These are phyloP conservation scores for Sugiyamaella japonica DNA, from an alignment of 1,139 yeast species.

Conservation along the genomic window DNA sequence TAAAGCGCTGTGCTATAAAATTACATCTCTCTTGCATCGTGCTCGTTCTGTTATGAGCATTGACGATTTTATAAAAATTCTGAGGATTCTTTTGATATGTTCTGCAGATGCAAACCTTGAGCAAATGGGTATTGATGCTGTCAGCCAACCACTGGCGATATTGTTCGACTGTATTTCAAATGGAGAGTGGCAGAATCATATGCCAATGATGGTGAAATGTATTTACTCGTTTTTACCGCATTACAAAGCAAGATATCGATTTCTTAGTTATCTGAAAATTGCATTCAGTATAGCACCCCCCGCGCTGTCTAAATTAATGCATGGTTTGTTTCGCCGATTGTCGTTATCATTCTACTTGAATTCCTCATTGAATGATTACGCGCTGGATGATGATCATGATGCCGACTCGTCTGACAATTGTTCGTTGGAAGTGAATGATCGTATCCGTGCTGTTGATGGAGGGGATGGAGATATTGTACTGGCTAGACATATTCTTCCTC, in stretches of 20 bases:
- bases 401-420: neutral
- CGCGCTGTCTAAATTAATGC: neutral
- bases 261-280: slow-evolving; percentile 3
- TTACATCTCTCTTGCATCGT: neutral
- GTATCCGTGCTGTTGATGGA: neutral
- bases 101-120: slow-evolving; percentile 15
- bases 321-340: slow-evolving; percentile 5
- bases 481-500: slow-evolving; percentile 2
- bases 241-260: slow-evolving; percentile 8
- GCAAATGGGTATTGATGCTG: slow-evolving; percentile 13
- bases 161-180: neutral
- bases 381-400: neutral
- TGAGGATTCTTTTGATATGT: slow-evolving; percentile 1
- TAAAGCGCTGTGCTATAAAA: neutral
- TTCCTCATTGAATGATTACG: neutral
- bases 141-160: slow-evolving; percentile 8
- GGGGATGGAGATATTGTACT: slow-evolving; percentile 5
- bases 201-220: neutral
- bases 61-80: neutral
- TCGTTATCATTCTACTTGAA: slow-evolving; percentile 11
- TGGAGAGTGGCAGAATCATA: slow-evolving; percentile 1
- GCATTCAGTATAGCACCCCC: slow-evolving; percentile 3
- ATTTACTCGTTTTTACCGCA: slow-evolving; percentile 3
- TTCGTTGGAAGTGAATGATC: neutral
- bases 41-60: neutral